These are phyloP conservation scores for Proteromonas lacertae DNA, from an alignment of 352 stramenopile species.

Conservation along the genomic window DNA sequence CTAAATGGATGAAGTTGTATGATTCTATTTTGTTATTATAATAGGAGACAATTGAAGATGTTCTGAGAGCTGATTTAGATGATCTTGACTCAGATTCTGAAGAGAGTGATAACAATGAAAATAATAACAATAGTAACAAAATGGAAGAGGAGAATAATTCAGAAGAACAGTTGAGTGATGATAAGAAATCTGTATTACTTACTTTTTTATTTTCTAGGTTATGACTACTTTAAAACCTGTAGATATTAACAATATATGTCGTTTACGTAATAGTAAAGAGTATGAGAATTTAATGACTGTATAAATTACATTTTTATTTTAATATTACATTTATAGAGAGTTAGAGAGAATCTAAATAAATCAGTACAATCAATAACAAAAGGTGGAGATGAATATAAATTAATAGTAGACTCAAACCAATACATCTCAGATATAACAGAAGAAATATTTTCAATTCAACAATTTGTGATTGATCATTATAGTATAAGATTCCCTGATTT, in stretches of 20 bases:
- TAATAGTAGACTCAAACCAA: conserved; percentile 27
- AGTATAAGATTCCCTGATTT: conserved; percentile 62
- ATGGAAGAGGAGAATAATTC: background rate
- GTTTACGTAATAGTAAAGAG: background rate
- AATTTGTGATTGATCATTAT: conserved; percentile 54
- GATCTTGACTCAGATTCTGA: background rate
- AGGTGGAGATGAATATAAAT: conserved; percentile 12
- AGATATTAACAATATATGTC: background rate
- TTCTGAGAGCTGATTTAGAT: background rate
- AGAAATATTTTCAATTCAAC: conserved; percentile 48
- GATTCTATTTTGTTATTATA: no score
- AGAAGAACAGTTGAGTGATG: background rate
- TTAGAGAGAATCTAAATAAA: background rate
- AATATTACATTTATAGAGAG: no score
- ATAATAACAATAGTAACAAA: no score
- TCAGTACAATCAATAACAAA: background rate
- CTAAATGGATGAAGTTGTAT: no score
- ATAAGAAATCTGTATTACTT: background rate
- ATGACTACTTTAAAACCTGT: no score
- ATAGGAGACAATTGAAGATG: background rate
- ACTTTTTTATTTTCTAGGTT: no score
- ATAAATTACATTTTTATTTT: no score
- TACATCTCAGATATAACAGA: conserved; percentile 57
- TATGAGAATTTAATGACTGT: background rate
- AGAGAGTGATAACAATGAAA: background rate